Conservation (phyloP, 2,329 filamentous ascomycete genomes). For the Beauveria scarabaeidicola region DNA sequence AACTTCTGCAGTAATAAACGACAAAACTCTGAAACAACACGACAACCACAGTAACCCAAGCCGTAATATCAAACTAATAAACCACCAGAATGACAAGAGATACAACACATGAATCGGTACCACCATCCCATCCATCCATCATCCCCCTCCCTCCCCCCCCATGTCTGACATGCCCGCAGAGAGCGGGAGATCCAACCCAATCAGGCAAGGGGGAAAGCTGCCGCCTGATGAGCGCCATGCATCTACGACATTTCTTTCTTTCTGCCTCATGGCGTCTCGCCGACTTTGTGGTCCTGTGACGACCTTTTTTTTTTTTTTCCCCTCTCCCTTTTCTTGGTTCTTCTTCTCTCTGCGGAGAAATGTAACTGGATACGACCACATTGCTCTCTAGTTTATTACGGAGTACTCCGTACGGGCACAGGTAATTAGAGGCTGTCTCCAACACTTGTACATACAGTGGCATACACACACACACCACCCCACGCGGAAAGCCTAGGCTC, state of each 20-base stretch:
- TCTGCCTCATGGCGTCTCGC: background rate
- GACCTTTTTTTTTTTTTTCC: background rate
- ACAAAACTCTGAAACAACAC: too few relatives aligned
- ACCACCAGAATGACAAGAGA: too few relatives aligned
- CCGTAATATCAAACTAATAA: too few relatives aligned
- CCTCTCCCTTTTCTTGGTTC: too few relatives aligned
- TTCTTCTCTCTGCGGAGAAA: background rate
- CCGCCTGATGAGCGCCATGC: constrained; percentile 15
- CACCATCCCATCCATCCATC: too few relatives aligned
- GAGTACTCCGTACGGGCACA: too few relatives aligned
- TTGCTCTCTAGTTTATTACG: background rate
- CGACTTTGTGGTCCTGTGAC: background rate
- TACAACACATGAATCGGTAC: too few relatives aligned
- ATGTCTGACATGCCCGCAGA: background rate
- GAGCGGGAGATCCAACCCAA: constrained; percentile 13
- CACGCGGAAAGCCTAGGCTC: background rate
- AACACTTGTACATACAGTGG: background rate
- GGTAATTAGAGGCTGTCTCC: background rate
- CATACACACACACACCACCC: background rate
- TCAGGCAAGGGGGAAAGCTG: constrained; percentile 5
- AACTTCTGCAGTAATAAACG: too few relatives aligned
- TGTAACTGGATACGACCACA: background rate
- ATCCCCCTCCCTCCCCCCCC: background rate
- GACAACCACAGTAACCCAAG: too few relatives aligned
- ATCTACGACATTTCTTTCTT: background rate